Evolutionary conservation across 2,329 filamentous ascomycete genomes (phyloP).

Genomic region (Penicillium sumatraense): DNA sequence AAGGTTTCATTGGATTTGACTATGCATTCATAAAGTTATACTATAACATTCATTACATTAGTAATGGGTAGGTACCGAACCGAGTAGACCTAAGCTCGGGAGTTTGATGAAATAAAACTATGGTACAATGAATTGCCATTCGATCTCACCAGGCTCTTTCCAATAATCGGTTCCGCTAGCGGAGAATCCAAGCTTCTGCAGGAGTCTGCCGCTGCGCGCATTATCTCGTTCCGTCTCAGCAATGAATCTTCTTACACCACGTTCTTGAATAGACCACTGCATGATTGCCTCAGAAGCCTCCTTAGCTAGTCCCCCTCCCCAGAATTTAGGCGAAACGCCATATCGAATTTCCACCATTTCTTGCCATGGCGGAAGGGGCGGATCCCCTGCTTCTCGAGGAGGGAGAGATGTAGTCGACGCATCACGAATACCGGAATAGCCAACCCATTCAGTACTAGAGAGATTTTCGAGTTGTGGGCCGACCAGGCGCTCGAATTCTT

Average conservation of each 20-base stretch:
- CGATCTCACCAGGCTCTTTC: slow-evolving; percentile 24
- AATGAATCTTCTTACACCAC: slow-evolving; percentile 27
- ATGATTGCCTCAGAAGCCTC: slow-evolving; percentile 27
- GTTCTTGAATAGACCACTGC: slow-evolving; percentile 24
- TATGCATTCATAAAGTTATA: too few relatives aligned
- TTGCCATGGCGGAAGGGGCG: slow-evolving; percentile 21
- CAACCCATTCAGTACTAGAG: slow-evolving; percentile 19
- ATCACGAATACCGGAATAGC: slow-evolving; percentile 28
- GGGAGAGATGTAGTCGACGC: slow-evolving; percentile 26
- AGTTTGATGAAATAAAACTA: neutral
- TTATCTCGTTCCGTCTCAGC: slow-evolving; percentile 33
- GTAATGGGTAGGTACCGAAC: too few relatives aligned
- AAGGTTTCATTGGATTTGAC: too few relatives aligned
- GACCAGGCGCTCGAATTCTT: neutral
- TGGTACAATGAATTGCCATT: slow-evolving; percentile 20
- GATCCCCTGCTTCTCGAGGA: slow-evolving; percentile 11
- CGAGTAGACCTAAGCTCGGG: too few relatives aligned
- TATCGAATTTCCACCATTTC: slow-evolving; percentile 35
- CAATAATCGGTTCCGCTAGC: slow-evolving; percentile 26
- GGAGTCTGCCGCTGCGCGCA: slow-evolving; percentile 23
- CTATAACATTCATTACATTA: too few relatives aligned
- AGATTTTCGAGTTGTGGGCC: slow-evolving; percentile 3
- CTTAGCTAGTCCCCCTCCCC: slow-evolving; percentile 30
- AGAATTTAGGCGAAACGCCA: slow-evolving; percentile 25
- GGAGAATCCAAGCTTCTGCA: slow-evolving; percentile 30